Percentiles rank a stretch among this genome's conserved stretches.
These are phyloP conservation scores for Artemisia annua DNA, from an alignment of 129 eudicot genomes.

Conservation along the genomic window DNA sequence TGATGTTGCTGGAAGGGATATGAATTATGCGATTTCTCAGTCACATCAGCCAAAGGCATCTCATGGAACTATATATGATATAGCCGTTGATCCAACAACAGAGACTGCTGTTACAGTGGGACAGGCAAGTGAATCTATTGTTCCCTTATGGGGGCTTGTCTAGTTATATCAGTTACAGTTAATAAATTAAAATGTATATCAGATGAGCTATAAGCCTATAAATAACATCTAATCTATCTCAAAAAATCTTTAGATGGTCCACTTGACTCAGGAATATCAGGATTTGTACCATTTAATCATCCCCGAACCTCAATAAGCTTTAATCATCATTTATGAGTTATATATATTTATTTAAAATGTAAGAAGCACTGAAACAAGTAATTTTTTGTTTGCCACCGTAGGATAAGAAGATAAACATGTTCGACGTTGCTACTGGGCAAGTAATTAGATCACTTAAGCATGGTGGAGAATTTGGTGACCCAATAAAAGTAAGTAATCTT, in stretches of 20 bases:
- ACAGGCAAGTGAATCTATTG: conserved; percentile 41
- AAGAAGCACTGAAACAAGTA: neutral
- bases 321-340: too few species aligned
- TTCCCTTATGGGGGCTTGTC: neutral
- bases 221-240: too few species aligned
- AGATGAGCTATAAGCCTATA: too few species aligned
- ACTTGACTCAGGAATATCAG: too few species aligned
- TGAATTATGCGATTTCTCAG: conserved; percentile 38
- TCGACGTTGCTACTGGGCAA: conserved; percentile 49
- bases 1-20: conserved; percentile 39
- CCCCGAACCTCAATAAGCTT: too few species aligned
- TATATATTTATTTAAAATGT: neutral
- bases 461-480: conserved; percentile 51
- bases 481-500: conserved; percentile 43
- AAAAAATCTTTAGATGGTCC: too few species aligned
- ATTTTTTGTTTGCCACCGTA: conserved; percentile 17
- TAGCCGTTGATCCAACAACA: conserved; percentile 43
- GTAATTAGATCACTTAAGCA: conserved; percentile 55
- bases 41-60: conserved; percentile 37
- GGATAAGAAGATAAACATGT: conserved; percentile 68
- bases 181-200: too few species aligned
- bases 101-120: conserved; percentile 52
- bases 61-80: conserved; percentile 46
- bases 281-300: too few species aligned
- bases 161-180: too few species aligned